Evolutionary conservation across 768 basidiomycete species (phyloP), one percentile per base, ranked within the genome.

Genomic region (Polyporus arcularius): DNA sequence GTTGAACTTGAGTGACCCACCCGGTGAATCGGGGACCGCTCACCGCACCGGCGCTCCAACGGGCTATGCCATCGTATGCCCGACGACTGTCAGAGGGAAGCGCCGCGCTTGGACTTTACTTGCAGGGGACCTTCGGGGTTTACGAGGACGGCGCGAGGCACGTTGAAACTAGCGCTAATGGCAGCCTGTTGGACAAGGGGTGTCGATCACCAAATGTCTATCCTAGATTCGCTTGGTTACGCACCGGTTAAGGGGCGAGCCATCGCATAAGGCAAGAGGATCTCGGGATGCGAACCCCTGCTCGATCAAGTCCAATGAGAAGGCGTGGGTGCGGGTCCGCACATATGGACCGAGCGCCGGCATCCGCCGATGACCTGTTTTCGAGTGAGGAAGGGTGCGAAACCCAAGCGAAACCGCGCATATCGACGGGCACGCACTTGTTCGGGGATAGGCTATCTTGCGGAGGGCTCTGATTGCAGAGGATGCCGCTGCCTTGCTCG

Each of bases 201-300:
- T 47, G 60, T 21, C 50, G 55, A 61, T 61, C 60, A 11, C 11
- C 26, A 16, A 12, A 40, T 56, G 46, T 49, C 51, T 56, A 53
- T 55, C 31, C 45, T 12, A 61, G 50, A 56, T 56, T 52, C 55
- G 32, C 50, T 16, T 45, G 51, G 41, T 51, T 26, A 35, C 48
- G 16, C n/a, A 21, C 49, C 60, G 49, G 43, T 52, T 26, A 55
- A 54, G 54, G 50, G 60, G n/a, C 11, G 35, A 35, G 35, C 35
- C 11, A 11, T 35, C 11, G 35, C 35, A 35, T 35, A 35, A 35
- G 35, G 35, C 35, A 35, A 35, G 35, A 35, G 11, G 35, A 35
- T 11, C 11, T 35, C 35, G 35, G 35, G 35, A 35, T 11, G 35
- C 35, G 35, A 11, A 35, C 11, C 11, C 7, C 11, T 35, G 35